Evolutionary conservation across 352 stramenopile species (phyloP).

Genomic region (Phytophthora melonis): DNA sequence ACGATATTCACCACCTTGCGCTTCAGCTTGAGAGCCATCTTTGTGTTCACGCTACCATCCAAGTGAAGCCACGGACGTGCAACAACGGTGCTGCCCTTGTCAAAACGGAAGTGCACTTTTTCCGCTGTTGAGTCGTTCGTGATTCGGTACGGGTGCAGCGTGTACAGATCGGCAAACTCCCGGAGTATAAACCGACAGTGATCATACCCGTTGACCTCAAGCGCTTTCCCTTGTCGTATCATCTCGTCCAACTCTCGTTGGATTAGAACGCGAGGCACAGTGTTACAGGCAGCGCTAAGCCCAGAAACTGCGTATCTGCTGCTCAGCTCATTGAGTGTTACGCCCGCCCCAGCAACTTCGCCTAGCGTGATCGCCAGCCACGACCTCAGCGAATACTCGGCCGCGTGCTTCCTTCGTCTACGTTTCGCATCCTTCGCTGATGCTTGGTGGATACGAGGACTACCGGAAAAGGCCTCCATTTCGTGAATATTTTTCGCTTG

Average conservation of each 20-base stretch:
- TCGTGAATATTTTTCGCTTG: slow-evolving; percentile 35
- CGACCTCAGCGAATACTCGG: slow-evolving; percentile 15
- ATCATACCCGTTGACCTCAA: slow-evolving; percentile 76
- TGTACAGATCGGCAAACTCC: slow-evolving; percentile 63
- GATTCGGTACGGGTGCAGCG: slow-evolving; percentile 65
- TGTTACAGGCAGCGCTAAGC: slow-evolving; percentile 12
- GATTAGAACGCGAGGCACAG: slow-evolving; percentile 19
- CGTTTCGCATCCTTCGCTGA: neutral
- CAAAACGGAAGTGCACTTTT: slow-evolving; percentile 81
- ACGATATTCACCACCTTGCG: slow-evolving; percentile 85
- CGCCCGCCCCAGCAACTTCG: slow-evolving; percentile 28
- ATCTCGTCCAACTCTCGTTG: slow-evolving; percentile 49
- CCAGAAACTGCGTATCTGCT: slow-evolving; percentile 24
- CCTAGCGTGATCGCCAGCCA: slow-evolving; percentile 35
- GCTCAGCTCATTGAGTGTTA: slow-evolving; percentile 37
- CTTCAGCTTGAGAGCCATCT: slow-evolving; percentile 69
- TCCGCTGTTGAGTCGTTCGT: slow-evolving; percentile 50
- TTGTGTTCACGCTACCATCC: slow-evolving; percentile 70
- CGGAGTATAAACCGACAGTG: slow-evolving; percentile 61
- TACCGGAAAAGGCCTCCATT: slow-evolving; percentile 60
- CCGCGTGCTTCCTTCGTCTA: slow-evolving; percentile 17
- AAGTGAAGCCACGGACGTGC: slow-evolving; percentile 80
- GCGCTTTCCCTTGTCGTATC: slow-evolving; percentile 46
- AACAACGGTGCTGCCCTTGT: slow-evolving; percentile 64
- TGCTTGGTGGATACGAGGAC: slow-evolving; percentile 4